Evolutionary conservation across 805 yeast genomes (phyloP), one percentile per base, ranked within the genome.

Genomic region (Martiniozyma abietophila): DNA sequence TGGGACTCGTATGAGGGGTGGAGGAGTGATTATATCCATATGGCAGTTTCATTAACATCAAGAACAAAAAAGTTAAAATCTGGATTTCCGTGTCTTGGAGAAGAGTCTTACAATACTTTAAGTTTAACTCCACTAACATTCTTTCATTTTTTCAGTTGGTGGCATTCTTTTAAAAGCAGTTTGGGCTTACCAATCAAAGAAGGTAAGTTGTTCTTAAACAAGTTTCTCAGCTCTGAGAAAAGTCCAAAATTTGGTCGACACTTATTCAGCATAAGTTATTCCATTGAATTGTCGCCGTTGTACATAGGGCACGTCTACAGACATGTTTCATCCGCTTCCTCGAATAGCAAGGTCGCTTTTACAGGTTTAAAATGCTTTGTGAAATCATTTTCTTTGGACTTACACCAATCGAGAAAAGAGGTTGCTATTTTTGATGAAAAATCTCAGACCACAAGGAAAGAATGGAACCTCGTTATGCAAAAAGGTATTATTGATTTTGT

Each of bases 1-100:
- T 86, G 86, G 59, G 97, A 89, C 57, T 83, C 96, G 0, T 89
- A 79, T 52, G 58, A 56, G 9, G 85, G 80, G 0, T 92, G 76
- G 62, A 62, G 97, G 50, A 80, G 94, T 42, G 78, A 85, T 36
- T 88, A 74, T 50, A 64, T 89, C 8, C 95, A 85, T 50, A 52
- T 82, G 64, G 73, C 86, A 0, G 59, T 81, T 25, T 58, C 73
- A 1, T 61, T 81, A 21, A 48, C 60, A 3, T 72, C 81, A 6
- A 55, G 58, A 16, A 35, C 41, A 18, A 40, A 40, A 6, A 34
- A 35, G 19, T 39, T 38, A 8, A 28, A 32, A 15, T 17, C 32
- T 15, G 40, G 39, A 5, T 25, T 40, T 19, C 40, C 43, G 2
- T 63, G 26, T 15, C 22, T 42, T 12, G 35, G 32, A 4, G 43